phyloP scores from a whole-genome alignment of 2,329 filamentous ascomycete genomes.

The Scedosporium minutisporum region DNA sequence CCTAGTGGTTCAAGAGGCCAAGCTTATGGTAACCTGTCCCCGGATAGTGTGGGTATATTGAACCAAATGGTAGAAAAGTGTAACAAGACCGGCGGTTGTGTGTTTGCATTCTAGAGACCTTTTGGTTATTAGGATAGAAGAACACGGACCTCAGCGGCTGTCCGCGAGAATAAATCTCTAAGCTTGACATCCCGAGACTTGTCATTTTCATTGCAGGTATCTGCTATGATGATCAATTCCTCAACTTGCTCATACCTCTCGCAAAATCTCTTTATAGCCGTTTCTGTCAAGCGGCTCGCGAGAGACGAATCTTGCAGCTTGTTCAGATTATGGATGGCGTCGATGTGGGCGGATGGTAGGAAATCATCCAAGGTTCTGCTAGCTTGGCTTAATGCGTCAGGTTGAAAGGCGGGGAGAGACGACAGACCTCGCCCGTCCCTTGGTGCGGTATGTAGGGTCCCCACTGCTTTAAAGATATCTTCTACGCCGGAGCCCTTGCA shows the following conservation, averaged over 20 bases:
- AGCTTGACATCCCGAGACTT: slow-evolving; percentile 22
- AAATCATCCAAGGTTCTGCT: slow-evolving; percentile 82
- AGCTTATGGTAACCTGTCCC: too few relatives aligned
- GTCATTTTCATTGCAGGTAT: slow-evolving; percentile 19
- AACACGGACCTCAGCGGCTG: slow-evolving; percentile 50
- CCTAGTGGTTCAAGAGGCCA: too few relatives aligned
- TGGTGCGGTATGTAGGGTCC: slow-evolving; percentile 32
- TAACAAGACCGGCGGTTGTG: neutral
- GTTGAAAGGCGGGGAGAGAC: slow-evolving; percentile 46
- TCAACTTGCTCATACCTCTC: slow-evolving; percentile 64
- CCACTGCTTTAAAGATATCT: slow-evolving; percentile 36
- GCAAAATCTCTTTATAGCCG: slow-evolving; percentile 77
- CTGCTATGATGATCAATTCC: slow-evolving; percentile 34
- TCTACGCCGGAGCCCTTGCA: slow-evolving; percentile 65
- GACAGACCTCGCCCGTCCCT: slow-evolving; percentile 29
- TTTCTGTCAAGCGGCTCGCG: slow-evolving; percentile 67
- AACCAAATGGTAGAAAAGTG: too few relatives aligned
- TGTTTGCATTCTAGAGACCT: neutral
- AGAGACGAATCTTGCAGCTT: slow-evolving; percentile 62
- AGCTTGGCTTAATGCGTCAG: slow-evolving; percentile 50
- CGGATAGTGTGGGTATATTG: too few relatives aligned
- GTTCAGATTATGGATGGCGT: slow-evolving; percentile 74
- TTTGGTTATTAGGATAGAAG: slow-evolving; percentile 35
- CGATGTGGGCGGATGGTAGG: slow-evolving; percentile 83
- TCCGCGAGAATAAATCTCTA: slow-evolving; percentile 45